phyloP scores from a whole-genome alignment of 1,284 basidiomycete species.

The Microbotryum scabiosae region DNA sequence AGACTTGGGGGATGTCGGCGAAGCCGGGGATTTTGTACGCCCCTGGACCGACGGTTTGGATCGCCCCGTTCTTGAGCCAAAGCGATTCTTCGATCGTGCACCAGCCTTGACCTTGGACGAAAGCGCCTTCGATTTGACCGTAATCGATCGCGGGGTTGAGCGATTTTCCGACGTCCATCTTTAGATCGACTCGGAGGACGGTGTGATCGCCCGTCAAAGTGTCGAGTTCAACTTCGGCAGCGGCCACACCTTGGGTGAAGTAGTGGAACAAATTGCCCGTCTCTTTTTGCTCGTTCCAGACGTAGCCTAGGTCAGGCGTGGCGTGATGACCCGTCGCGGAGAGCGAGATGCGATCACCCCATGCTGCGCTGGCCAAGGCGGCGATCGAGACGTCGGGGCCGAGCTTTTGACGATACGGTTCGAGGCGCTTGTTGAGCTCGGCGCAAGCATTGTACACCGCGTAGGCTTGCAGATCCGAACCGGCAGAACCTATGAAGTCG shows the following conservation, averaged over 20 bases:
- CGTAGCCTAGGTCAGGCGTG: slow-evolving; percentile 40
- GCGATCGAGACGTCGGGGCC: slow-evolving; percentile 31
- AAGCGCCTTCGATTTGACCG: slow-evolving; percentile 37
- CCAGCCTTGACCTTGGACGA: slow-evolving; percentile 32
- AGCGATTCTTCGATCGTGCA: slow-evolving; percentile 40
- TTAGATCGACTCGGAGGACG: slow-evolving; percentile 31
- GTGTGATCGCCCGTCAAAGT: slow-evolving; percentile 39
- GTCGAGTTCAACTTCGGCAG: slow-evolving; percentile 41
- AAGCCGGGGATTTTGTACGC: slow-evolving; percentile 40
- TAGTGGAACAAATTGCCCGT: slow-evolving; percentile 33
- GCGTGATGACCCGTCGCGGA: slow-evolving; percentile 39
- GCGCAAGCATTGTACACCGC: slow-evolving; percentile 39
- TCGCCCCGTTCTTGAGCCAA: slow-evolving; percentile 37
- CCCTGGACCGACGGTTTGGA: slow-evolving; percentile 39
- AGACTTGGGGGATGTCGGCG: slow-evolving; percentile 38
- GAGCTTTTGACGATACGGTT: slow-evolving; percentile 30
- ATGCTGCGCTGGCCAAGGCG: slow-evolving; percentile 37
- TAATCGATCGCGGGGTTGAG: slow-evolving; percentile 41
- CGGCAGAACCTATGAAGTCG: slow-evolving; percentile 24
- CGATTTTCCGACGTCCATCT: slow-evolving; percentile 39
- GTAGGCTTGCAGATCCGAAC: slow-evolving; percentile 33
- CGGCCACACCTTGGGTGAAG: slow-evolving; percentile 32
- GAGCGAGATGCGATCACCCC: slow-evolving; percentile 38
- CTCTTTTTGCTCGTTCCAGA: slow-evolving; percentile 31
- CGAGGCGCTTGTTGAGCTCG: slow-evolving; percentile 38